Conservation (phyloP, 2,329 filamentous ascomycete species). For the Colletotrichum tamarilloi region DNA sequence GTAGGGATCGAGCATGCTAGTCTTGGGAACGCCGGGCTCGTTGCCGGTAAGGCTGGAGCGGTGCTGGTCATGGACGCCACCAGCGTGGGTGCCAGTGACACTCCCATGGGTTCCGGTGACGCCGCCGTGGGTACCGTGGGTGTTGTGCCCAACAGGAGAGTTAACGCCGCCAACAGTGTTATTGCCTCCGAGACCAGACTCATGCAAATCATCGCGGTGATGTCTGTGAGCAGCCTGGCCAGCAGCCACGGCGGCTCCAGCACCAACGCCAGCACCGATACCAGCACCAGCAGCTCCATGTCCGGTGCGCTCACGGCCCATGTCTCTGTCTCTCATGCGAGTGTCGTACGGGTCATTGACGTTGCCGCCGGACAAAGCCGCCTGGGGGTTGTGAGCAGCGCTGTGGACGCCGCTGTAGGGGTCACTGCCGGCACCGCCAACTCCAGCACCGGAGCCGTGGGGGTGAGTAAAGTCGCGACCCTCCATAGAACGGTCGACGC, state of each 20-base stretch:
- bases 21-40: constrained; percentile 25
- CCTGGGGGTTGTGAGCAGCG: constrained; percentile 15
- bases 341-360: constrained; percentile 30
- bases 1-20: constrained; percentile 36
- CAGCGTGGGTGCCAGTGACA: not conserved
- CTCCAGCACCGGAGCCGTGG: constrained; percentile 5
- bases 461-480: constrained; percentile 29
- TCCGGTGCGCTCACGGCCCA: constrained; percentile 32
- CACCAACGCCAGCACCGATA: constrained; percentile 24
- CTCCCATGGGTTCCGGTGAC: constrained; percentile 7
- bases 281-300: constrained; percentile 23
- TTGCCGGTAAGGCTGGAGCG: constrained; percentile 11
- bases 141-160: constrained; percentile 5
- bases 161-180: not conserved
- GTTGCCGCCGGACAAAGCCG: constrained; percentile 18
- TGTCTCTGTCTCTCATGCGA: constrained; percentile 31
- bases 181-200: constrained; percentile 8
- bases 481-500: constrained; percentile 26
- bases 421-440: constrained; percentile 15
- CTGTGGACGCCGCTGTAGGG: constrained; percentile 14
- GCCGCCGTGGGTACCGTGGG: not conserved
- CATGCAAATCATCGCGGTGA: constrained; percentile 27
- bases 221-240: constrained; percentile 22
- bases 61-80: constrained; percentile 3
- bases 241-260: constrained; percentile 13